Evolutionary conservation across 345 rosid species (phyloP).

Genomic region (Populus alba): DNA sequence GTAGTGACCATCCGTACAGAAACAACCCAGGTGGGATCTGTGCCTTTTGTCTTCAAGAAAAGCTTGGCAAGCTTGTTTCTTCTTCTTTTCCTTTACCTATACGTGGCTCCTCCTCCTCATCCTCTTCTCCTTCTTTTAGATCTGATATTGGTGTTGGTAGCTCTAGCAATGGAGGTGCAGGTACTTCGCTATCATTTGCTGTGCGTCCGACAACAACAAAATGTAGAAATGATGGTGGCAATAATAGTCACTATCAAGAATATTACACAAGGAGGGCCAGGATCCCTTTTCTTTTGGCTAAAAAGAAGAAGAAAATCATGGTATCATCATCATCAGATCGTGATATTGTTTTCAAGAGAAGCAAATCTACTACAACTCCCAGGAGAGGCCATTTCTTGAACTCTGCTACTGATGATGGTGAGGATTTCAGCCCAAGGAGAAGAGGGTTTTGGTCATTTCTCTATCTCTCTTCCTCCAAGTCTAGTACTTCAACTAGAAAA

Average conservation of each 20-base stretch:
- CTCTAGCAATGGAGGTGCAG: conserved; percentile 12
- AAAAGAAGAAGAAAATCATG: conserved; percentile 71
- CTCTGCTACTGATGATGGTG: conserved; percentile 33
- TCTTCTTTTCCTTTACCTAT: conserved; percentile 73
- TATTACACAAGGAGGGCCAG: conserved; percentile 39
- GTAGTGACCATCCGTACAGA: conserved; percentile 69
- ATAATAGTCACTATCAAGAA: conserved; percentile 24
- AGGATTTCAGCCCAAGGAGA: conserved; percentile 59
- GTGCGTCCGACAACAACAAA: conserved; percentile 33
- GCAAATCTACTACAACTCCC: conserved; percentile 67
- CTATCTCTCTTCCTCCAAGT: conserved; percentile 49
- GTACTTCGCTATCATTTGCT: conserved; percentile 38
- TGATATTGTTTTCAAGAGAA: conserved; percentile 62
- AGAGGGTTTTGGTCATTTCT: conserved; percentile 89
- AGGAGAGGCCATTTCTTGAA: conserved; percentile 40
- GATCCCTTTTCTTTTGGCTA: conserved; percentile 64
- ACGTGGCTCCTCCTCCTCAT: conserved; percentile 42
- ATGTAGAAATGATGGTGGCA: conserved; percentile 20
- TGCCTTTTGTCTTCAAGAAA: conserved; percentile 95
- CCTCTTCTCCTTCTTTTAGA: conserved; percentile 84
- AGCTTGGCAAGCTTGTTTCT: conserved; percentile 93
- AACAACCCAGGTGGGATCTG: conserved; percentile 97
- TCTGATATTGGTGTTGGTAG: conserved; percentile 45
- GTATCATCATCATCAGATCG: conserved; percentile 46
- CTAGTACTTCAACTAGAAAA: conserved; percentile 28